Evolutionary conservation across 208 protist species (phyloP).

Genomic region (Trypanosoma melophagium): DNA sequence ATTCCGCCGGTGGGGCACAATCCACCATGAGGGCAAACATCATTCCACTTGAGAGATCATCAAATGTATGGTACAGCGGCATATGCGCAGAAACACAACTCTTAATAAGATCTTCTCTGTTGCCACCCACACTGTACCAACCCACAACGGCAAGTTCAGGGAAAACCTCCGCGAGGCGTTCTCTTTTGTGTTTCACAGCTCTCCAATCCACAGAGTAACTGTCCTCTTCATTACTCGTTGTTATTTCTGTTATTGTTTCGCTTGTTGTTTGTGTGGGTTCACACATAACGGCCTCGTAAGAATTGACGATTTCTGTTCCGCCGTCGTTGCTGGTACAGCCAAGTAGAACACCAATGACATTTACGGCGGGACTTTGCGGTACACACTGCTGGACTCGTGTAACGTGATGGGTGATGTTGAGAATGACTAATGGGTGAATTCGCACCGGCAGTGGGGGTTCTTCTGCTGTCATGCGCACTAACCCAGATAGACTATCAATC

Average conservation of each 20-base stretch:
- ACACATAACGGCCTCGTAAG: slow-evolving; percentile 43
- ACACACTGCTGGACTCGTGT: slow-evolving; percentile 35
- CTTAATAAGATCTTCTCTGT: slow-evolving; percentile 10
- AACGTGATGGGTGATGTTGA: slow-evolving; percentile 69
- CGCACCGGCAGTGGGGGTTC: slow-evolving; percentile 24
- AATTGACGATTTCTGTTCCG: slow-evolving; percentile 38
- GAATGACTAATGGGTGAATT: slow-evolving; percentile 68
- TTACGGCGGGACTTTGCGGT: neutral
- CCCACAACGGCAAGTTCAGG: slow-evolving; percentile 55
- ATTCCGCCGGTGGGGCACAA: slow-evolving; percentile 6
- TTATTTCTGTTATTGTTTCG: neutral
- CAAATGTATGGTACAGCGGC: slow-evolving; percentile 17
- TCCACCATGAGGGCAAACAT: slow-evolving; percentile 36
- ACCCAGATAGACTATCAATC: slow-evolving; percentile 1
- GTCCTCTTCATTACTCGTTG: neutral
- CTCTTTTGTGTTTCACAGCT: slow-evolving; percentile 33
- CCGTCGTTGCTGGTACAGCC: slow-evolving; percentile 17
- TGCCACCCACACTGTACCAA: slow-evolving; percentile 58
- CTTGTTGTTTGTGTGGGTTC: neutral
- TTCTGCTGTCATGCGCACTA: slow-evolving; percentile 12
- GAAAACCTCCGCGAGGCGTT: slow-evolving; percentile 49
- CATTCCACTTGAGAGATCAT: slow-evolving; percentile 17
- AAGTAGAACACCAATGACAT: slow-evolving; percentile 33
- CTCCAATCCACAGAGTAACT: slow-evolving; percentile 46
- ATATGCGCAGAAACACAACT: slow-evolving; percentile 24